Evolutionary conservation across 805 yeast genomes (phyloP).

Genomic region (Yarrowia sp.): DNA sequence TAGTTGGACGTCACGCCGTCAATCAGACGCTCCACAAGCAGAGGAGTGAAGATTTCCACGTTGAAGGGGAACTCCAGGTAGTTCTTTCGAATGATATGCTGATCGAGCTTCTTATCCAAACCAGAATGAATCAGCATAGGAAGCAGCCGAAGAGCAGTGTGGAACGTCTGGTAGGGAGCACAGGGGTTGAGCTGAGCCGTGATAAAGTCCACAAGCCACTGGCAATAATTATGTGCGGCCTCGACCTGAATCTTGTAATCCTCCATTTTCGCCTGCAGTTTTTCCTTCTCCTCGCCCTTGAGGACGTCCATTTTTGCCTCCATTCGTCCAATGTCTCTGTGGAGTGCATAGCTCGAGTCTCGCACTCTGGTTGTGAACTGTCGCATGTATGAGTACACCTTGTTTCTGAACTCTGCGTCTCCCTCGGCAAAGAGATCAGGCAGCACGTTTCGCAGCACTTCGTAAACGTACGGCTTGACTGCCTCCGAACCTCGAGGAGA

Average conservation of each 20-base stretch:
- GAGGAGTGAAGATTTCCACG: constrained; percentile 54
- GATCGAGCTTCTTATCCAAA: constrained; percentile 57
- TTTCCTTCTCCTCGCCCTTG: constrained; percentile 12
- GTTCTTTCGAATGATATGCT: constrained; percentile 52
- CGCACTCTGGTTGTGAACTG: constrained; percentile 69
- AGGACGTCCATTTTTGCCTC: constrained; percentile 45
- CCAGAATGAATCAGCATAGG: constrained; percentile 60
- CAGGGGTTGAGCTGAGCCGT: constrained; percentile 60
- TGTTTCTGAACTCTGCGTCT: constrained; percentile 71
- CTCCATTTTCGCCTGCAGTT: constrained; percentile 27
- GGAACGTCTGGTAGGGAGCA: constrained; percentile 61
- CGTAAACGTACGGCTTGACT: constrained; percentile 57
- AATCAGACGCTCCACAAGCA: constrained; percentile 58
- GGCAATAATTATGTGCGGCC: constrained; percentile 54
- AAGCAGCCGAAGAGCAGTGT: constrained; percentile 59
- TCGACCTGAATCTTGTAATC: constrained; percentile 40
- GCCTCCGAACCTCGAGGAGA: constrained; percentile 68
- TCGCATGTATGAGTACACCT: constrained; percentile 65
- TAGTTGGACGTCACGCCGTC: constrained; percentile 73
- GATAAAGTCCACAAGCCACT: constrained; percentile 52
- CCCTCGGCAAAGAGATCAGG: constrained; percentile 66
- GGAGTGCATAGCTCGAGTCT: constrained; percentile 68
- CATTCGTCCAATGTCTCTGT: constrained; percentile 59
- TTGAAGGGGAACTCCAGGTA: constrained; percentile 59
- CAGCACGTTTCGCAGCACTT: constrained; percentile 55